These are phyloP conservation scores for Aspergillus alliaceus DNA, from an alignment of 2,329 filamentous ascomycete species.

Conservation along the genomic window DNA sequence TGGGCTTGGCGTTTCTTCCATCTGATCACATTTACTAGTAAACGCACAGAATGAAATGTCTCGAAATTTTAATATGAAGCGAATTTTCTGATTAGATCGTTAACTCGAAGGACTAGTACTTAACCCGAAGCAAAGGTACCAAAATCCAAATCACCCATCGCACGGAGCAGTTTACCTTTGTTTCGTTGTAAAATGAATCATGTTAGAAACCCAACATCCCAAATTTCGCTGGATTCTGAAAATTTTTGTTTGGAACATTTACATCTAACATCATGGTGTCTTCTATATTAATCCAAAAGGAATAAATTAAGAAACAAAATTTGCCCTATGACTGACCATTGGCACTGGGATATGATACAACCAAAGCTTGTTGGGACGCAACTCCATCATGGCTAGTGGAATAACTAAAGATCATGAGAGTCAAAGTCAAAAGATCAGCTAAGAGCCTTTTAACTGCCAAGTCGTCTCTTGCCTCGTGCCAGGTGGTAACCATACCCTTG, in stretches of 20 bases:
- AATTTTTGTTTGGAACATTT: neutral
- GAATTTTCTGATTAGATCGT: no score
- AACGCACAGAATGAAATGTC: no score
- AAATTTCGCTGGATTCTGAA: neutral
- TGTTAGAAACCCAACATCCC: no score
- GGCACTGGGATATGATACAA: neutral
- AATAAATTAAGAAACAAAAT: neutral
- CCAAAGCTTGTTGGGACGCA: neutral
- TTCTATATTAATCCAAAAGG: neutral
- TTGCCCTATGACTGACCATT: no score
- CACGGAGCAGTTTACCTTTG: no score
- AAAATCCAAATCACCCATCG: no score
- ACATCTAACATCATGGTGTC: neutral
- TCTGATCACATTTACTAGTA: no score
- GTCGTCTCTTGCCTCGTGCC: conserved; percentile 86
- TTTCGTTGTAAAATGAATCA: no score
- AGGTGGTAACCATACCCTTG: conserved; percentile 65
- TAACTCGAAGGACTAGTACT: no score
- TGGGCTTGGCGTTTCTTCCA: no score
- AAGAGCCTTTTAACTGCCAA: conserved; percentile 60
- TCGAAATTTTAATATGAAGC: no score
- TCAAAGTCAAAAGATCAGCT: conserved; percentile 21
- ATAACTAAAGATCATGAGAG: neutral
- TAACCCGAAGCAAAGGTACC: no score
- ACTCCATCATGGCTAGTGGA: neutral